Conservation (phyloP, 1,284 basidiomycete species). For the Apiotrichum mycotoxinovorans region DNA sequence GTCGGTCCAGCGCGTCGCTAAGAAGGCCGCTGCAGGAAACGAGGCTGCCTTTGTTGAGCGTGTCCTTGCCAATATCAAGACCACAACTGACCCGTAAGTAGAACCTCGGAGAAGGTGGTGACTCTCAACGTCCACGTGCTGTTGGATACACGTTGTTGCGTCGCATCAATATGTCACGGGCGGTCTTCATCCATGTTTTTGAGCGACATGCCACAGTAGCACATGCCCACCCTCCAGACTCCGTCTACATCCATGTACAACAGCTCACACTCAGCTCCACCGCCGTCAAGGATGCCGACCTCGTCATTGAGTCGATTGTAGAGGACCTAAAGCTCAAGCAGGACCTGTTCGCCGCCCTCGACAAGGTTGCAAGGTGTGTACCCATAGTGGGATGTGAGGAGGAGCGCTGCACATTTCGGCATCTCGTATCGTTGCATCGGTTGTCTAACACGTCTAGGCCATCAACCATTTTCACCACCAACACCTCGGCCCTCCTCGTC, state of each 20-base stretch:
- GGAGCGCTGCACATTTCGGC: too few species aligned
- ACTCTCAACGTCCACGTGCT: too few species aligned
- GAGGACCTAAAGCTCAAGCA: slow-evolving; percentile 58
- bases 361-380: slow-evolving; percentile 51
- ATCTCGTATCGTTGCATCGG: too few species aligned
- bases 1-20: slow-evolving; percentile 55
- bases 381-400: background rate
- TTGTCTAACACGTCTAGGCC: slow-evolving; percentile 19
- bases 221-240: too few species aligned
- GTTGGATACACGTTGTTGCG: too few species aligned
- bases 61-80: slow-evolving; percentile 52
- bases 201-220: too few species aligned
- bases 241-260: background rate
- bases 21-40: slow-evolving; percentile 52
- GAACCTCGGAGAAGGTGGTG: too few species aligned
- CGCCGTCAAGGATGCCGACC: slow-evolving; percentile 53
- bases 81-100: slow-evolving; percentile 53
- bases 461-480: slow-evolving; percentile 54
- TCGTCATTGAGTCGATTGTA: slow-evolving; percentile 60
- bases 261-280: slow-evolving; percentile 29
- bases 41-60: slow-evolving; percentile 43
- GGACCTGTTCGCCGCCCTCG: slow-evolving; percentile 56
- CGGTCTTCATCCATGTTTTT: too few species aligned
- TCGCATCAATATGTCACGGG: background rate
- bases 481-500: slow-evolving; percentile 56